phyloP scores from a whole-genome alignment of 352 stramenopile species.

The Pythium myriotylum region DNA sequence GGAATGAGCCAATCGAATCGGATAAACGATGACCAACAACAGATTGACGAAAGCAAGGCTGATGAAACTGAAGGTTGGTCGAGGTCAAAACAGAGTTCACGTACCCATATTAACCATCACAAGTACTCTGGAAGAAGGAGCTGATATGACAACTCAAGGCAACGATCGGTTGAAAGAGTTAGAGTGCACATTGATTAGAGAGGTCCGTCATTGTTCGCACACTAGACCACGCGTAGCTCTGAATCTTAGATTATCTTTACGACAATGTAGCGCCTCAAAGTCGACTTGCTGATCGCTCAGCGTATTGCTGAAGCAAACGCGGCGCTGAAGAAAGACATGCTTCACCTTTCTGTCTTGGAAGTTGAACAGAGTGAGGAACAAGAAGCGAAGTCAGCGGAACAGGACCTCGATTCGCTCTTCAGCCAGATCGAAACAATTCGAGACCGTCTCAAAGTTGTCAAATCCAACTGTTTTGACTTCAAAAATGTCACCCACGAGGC shows the following conservation, averaged over 20 bases:
- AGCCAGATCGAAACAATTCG: conserved; percentile 47
- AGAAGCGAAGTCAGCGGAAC: conserved; percentile 34
- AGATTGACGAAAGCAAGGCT: too few species aligned
- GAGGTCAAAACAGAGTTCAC: too few species aligned
- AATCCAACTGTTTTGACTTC: conserved; percentile 71
- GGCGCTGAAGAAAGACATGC: conserved; percentile 65
- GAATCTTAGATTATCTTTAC: too few species aligned
- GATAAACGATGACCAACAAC: not conserved
- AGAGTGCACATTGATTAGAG: conserved; percentile 59
- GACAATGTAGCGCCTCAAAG: conserved; percentile 55
- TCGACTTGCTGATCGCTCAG: conserved; percentile 75
- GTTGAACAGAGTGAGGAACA: conserved; percentile 18
- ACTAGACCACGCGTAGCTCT: too few species aligned
- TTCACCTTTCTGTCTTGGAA: conserved; percentile 48
- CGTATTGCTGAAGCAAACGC: conserved; percentile 64
- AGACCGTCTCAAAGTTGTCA: conserved; percentile 61
- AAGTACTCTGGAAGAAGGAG: too few species aligned
- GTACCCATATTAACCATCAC: too few species aligned
- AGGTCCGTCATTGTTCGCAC: conserved; percentile 32
- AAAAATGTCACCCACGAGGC: conserved; percentile 50
- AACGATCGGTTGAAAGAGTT: conserved; percentile 43
- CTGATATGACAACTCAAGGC: not conserved
- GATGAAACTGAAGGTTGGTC: too few species aligned
- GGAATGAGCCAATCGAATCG: conserved; percentile 40
- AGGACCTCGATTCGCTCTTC: conserved; percentile 52